A percentile compares a stretch with the other conserved stretches of the same genome.
Evolutionary conservation across 192 early-diverging fungal species (phyloP).

Genomic region (Coemansia sp.): DNA sequence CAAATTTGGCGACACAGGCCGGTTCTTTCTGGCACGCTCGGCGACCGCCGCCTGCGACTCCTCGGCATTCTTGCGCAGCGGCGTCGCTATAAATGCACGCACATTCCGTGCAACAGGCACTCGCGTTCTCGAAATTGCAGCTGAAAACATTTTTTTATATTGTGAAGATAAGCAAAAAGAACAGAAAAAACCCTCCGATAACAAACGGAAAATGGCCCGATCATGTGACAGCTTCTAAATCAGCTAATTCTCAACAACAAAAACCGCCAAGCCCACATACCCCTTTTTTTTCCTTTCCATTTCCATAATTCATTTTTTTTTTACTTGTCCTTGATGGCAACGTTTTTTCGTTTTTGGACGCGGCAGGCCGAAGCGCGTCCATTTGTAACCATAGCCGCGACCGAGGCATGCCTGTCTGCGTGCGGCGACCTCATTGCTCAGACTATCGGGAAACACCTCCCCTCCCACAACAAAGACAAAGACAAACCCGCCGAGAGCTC

Average conservation of each 20-base stretch:
- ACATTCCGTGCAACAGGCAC: constrained; percentile 17
- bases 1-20: constrained; percentile 82
- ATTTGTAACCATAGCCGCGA: constrained; percentile 48
- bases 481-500: neutral
- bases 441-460: constrained; percentile 32
- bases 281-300: neutral
- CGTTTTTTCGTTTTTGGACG: constrained; percentile 54
- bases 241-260: neutral
- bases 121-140: constrained; percentile 21
- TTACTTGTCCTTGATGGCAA: constrained; percentile 24
- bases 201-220: constrained; percentile 3
- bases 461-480: neutral
- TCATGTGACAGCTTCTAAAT: neutral
- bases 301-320: constrained; percentile 5
- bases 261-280: neutral
- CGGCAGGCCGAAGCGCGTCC: constrained; percentile 52
- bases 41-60: constrained; percentile 44
- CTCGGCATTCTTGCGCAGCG: constrained; percentile 15
- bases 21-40: constrained; percentile 54
- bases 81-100: constrained; percentile 49
- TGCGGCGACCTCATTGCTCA: constrained; percentile 53
- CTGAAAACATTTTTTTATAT: constrained; percentile 30
- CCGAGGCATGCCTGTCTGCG: constrained; percentile 49
- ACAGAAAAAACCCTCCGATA: neutral
- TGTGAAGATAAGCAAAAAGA: constrained; percentile 6